Base-by-base conservation (phyloP, 371 early-diverging fungal species). In the Thermomucor indicae-seudaticae region DNA sequence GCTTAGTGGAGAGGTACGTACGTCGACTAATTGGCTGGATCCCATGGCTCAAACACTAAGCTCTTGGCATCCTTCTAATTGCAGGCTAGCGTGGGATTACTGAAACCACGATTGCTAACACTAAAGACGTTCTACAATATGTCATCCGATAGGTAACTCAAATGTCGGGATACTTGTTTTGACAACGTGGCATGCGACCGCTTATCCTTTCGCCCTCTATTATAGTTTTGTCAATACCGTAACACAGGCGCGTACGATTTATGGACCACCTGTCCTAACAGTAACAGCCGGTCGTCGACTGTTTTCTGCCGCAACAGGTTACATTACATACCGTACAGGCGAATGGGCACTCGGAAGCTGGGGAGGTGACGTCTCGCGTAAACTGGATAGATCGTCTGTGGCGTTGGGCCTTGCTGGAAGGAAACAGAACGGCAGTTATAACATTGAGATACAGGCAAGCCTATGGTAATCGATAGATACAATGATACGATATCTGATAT, bases 271-370 rank as follows among this genome's bases (percentile, higher is more conserved):
- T 19, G 73, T 80, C 4, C 55, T 86, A 4, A 67, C 70, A 0
- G 53, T 87, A 32, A 84, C 85, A 3, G 71, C 77, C 30, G 93
- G 91, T 20, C 65, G 91, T 2, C 65, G 81, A 23, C 58, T 86
- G 37, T 78, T 73, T 39, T 55, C 68, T 23, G 67, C 77, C 0
- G 78, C 79, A 6, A 87, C 90, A 5, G 91, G 91, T 8, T 91
- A 83, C 61, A 61, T 93, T 45, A 87, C 87, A 0, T 93, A 83
- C 55, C 70, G 82, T 28, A 85, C 91, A 0, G 91, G 90, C 10
- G 81, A 83, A 48, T 89, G 82, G 79, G 62, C 68, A 10, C 60
- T 91, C 27, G 81, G 86, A 10, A 70, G 70, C 5, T 86, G 86
- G 86, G 84, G 86, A 8, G 66, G 66, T 14, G 69, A 67, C 49